Conservation (phyloP, 148 eudicot species). For the Hydrangea macrophylla region DNA sequence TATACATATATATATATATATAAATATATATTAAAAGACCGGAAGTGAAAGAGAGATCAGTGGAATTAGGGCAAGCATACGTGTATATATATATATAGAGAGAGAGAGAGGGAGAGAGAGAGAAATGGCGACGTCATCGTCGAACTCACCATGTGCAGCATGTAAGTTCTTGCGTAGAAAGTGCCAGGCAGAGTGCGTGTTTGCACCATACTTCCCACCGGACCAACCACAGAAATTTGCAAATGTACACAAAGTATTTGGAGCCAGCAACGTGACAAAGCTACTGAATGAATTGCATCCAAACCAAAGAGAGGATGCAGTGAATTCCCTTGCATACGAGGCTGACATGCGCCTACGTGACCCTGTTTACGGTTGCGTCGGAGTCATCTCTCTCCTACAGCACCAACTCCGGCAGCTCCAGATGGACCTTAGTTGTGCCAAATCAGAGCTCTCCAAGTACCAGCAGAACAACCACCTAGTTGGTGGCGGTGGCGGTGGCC, state of each 20-base stretch:
- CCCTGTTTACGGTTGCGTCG: constrained; percentile 4
- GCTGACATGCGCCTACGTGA: constrained; percentile 7
- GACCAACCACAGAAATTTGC: too few species aligned
- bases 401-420: constrained; percentile 13
- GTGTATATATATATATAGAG: too few species aligned
- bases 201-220: constrained; percentile 10
- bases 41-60: too few species aligned
- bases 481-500: too few species aligned
- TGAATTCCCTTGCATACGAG: constrained; percentile 6
- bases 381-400: constrained; percentile 9
- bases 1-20: too few species aligned
- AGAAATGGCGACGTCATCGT: too few species aligned
- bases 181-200: constrained; percentile 8
- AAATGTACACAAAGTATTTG: constrained; percentile 10
- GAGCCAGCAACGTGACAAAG: constrained; percentile 8
- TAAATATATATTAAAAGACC: too few species aligned
- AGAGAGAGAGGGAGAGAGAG: too few species aligned
- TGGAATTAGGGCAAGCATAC: too few species aligned
- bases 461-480: background rate
- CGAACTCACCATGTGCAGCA: too few species aligned
- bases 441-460: constrained; percentile 6
- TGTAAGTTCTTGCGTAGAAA: constrained; percentile 9
- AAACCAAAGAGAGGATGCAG: constrained; percentile 8
- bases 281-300: constrained; percentile 8
- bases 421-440: constrained; percentile 5